Evolutionary conservation across 2,329 filamentous ascomycete species (phyloP).

Genomic region (Metarhizium robertsii): DNA sequence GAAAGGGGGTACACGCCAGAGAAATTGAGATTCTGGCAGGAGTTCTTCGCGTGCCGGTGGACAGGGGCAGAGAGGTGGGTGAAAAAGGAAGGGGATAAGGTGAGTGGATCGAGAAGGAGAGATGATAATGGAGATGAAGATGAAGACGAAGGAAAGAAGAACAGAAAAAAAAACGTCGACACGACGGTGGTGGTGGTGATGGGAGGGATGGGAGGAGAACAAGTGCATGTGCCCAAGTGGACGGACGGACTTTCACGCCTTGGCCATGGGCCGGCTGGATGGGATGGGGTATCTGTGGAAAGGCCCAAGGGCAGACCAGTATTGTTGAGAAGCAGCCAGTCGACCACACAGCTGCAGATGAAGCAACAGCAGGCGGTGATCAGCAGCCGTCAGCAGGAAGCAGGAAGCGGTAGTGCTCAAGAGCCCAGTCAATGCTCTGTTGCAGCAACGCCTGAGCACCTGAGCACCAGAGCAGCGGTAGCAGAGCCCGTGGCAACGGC

Average conservation of each 20-base stretch:
- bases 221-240: neutral
- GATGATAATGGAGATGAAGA: constrained; percentile 16
- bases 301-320: neutral
- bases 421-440: neutral
- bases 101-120: constrained; percentile 14
- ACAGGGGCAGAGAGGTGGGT: constrained; percentile 14
- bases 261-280: neutral
- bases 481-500: constrained; percentile 9
- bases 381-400: neutral
- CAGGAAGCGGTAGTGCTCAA: neutral
- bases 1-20: constrained; percentile 21
- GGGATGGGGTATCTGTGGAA: neutral
- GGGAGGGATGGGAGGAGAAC: constrained; percentile 8
- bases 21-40: constrained; percentile 7
- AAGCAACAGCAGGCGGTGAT: neutral
- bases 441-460: no score
- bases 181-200: constrained; percentile 8
- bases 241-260: constrained; percentile 6
- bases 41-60: constrained; percentile 12
- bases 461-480: neutral
- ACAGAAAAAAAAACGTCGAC: constrained; percentile 10
- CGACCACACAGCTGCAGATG: neutral
- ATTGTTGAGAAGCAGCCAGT: neutral
- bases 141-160: constrained; percentile 18
- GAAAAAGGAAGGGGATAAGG: constrained; percentile 15